Percentiles rank a stretch among this genome's conserved stretches.
phyloP scores from a whole-genome alignment of 2,329 filamentous ascomycete species.

The Ascochyta koolunga region DNA sequence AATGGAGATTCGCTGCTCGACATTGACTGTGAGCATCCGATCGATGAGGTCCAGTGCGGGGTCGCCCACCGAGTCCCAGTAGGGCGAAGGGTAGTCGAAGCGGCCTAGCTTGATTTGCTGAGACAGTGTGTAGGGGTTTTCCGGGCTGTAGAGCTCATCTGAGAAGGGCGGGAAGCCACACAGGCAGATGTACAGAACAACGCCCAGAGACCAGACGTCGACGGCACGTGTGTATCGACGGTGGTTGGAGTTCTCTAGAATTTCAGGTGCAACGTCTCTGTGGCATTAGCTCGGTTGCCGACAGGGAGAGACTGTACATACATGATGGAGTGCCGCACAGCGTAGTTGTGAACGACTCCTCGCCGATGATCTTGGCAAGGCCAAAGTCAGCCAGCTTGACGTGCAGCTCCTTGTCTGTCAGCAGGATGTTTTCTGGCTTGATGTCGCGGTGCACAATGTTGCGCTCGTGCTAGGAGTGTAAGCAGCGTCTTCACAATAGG shows the following conservation, averaged over 20 bases:
- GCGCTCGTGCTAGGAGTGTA: constrained; percentile 77
- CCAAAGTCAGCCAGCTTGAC: constrained; percentile 97
- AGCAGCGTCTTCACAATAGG: constrained; percentile 21
- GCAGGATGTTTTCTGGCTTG: constrained; percentile 93
- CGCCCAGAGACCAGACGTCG: constrained; percentile 96
- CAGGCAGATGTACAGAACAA: constrained; percentile 95
- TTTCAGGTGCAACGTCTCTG: constrained; percentile 88
- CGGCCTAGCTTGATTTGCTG: constrained; percentile 88
- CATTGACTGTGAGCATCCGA: constrained; percentile 88
- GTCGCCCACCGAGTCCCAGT: constrained; percentile 90
- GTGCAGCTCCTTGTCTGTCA: constrained; percentile 81
- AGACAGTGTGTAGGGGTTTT: constrained; percentile 85
- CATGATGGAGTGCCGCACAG: constrained; percentile 94
- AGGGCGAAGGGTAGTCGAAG: constrained; percentile 95
- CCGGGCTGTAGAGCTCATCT: constrained; percentile 80
- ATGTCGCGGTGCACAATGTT: constrained; percentile 98
- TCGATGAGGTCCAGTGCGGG: constrained; percentile 92
- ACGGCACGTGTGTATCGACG: constrained; percentile 94
- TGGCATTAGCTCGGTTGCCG: constrained; percentile 23
- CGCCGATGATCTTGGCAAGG: constrained; percentile 96
- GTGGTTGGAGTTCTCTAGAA: constrained; percentile 79
- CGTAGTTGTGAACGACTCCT: constrained; percentile 97
- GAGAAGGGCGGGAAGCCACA: constrained; percentile 98
- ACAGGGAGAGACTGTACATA: constrained; percentile 35
- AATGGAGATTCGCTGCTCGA: constrained; percentile 81